Evolutionary conservation across 129 eudicot genomes (phyloP).

Genomic region (Scalesia atractyloides): DNA sequence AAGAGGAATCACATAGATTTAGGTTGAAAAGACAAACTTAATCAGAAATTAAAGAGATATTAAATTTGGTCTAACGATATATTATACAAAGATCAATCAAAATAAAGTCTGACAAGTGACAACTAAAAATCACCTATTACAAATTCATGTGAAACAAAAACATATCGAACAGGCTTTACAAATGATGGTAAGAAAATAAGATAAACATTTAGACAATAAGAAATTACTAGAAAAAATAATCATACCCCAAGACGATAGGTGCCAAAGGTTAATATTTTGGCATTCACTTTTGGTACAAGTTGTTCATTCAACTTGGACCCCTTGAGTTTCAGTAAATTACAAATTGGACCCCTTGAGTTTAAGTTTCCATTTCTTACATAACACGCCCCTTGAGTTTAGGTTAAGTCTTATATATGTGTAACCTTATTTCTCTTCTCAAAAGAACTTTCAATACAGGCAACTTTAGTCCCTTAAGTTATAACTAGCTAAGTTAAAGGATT

Average conservation of each 20-base stretch:
- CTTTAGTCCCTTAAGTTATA: no score
- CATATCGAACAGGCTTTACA: not conserved
- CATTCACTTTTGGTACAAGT: slow-evolving; percentile 89
- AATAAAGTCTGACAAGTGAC: not conserved
- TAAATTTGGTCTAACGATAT: not conserved
- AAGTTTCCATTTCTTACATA: no score
- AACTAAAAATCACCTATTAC: not conserved
- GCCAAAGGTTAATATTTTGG: slow-evolving; percentile 95
- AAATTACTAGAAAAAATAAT: slow-evolving; percentile 5
- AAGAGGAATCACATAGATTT: not conserved
- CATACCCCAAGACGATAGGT: slow-evolving; percentile 98
- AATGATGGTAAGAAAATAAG: not conserved
- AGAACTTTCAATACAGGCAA: no score
- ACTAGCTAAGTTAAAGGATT: no score
- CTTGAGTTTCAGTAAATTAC: no score
- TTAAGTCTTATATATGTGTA: no score
- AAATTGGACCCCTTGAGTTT: no score
- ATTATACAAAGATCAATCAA: not conserved
- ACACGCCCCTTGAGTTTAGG: no score
- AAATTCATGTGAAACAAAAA: slow-evolving; percentile 1
- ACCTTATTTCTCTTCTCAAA: no score
- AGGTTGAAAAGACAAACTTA: no score
- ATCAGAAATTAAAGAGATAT: no score
- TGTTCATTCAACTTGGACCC: slow-evolving; percentile 85
- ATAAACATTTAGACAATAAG: not conserved